Base-by-base conservation (phyloP, 192 early-diverging fungal species). In the Gigaspora rosea region DNA sequence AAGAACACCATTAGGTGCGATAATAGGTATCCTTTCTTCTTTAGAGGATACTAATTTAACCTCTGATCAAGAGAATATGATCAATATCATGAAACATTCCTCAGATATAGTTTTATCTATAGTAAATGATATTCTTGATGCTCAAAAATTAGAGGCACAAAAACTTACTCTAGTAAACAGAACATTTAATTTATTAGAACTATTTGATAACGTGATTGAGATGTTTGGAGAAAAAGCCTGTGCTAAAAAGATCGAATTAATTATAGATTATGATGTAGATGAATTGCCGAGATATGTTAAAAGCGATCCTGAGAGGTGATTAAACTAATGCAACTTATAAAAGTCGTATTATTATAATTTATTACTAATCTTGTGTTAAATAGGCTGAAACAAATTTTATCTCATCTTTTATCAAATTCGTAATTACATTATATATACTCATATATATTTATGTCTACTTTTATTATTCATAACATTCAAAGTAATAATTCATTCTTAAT, bases 31-130 rank as follows among this genome's bases (percentile, higher is more conserved):
- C 11, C 69, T 84, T 11, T 82, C 80, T 47, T 80, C 83, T 41
- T 66, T 84, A 5, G 83, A 84, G 63, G 83, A 82, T n/a, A 80
- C 83, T 22, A 76, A 76, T 16, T 57, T 84, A 59, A 78, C 80
- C 3, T 70, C 75, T 20, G 83, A 84, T 32, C 83, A 84, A 62
- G 72, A 71, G n/a, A 80, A 84, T 32, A 84, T 84, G 83, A 71
- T 84, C 63, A 78, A 84, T 54, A 82, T 84, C 32, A 84, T 84
- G 83, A 79, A 79, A 27, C 78, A 79, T 54, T 80, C 83, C 9
- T 82, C 80, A 33, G 80, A 84, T 66, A 79, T 84, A 13, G 83
- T 81, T 2, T 52, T 84, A 65, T 78, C 78, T n/a, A 79, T 84
- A 11, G 80, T 84, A 49, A 80, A 27, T 16, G 83, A 79, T 20